Evolutionary conservation across 192 early-diverging fungal genomes (phyloP), one percentile per base, ranked within the genome.

Genomic region (Backusella parvicylindrica): DNA sequence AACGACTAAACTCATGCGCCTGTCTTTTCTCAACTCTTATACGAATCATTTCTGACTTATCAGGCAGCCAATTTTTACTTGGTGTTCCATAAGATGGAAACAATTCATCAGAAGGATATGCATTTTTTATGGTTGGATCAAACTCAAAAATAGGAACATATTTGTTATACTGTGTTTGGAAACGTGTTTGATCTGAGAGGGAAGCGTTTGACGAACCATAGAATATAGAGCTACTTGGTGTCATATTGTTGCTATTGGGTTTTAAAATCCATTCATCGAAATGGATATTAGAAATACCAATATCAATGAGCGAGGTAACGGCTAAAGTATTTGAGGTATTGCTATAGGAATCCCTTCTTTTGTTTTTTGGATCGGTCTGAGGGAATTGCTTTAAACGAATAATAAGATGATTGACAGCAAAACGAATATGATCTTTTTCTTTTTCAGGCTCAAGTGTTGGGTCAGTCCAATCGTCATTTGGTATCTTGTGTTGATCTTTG

Each of bases 361-460:
- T 60, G 4, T 8, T 70, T 23, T 11, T 72, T 47, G 15, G 70
- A 37, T 65, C n/a, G 36, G 16, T 28, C 26, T 43, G 60, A 0
- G 56, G 63, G 13, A 32, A 65, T 3, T 73, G 56, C n/a, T 73
- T 63, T 60, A 81, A 70, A 11, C 71, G 68, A 50, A 81, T 71
- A 30, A 78, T 49, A 60, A 83, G 75, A 15, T 76, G 75, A 28
- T 84, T 64, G 40, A 87, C 40, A 21, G 80, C 77, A 16, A 85
- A 18, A 32, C 81, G 82, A 23, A 83, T 43, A 75, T 87, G 84
- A 26, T 70, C 72, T 1, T 31, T 64, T 26, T 71, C 75, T 8
- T 81, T 65, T 26, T 56, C 37, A 41, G 38, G 30, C 3, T 60
- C 2, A 3, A 60, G 26, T 12, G 28, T 70, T 7, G 38, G 68